These are phyloP conservation scores for Carex cristatella DNA, from an alignment of 176 grass and related monocot species.

Conservation along the genomic window DNA sequence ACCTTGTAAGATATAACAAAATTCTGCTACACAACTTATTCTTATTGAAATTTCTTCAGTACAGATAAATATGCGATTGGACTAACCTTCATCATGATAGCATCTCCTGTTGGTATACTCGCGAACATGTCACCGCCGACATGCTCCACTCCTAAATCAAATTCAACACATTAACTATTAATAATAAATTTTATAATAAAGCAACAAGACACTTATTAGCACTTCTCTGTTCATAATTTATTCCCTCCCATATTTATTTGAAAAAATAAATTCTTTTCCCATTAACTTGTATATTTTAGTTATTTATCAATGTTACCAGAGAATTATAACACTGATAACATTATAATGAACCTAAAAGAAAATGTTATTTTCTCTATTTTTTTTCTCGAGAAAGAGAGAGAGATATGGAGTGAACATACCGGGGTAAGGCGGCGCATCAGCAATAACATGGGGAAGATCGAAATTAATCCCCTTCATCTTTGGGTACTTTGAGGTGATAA, in stretches of 20 bases:
- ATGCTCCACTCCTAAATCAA: slow-evolving; percentile 2
- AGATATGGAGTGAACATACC: not conserved
- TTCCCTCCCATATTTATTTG: too few relatives aligned
- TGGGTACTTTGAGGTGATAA: slow-evolving; percentile 16
- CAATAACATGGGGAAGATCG: slow-evolving; percentile 33
- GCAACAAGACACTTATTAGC: not conserved
- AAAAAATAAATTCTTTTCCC: too few relatives aligned
- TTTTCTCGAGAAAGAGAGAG: not conserved
- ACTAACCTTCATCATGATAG: slow-evolving; percentile 30
- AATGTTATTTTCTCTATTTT: not conserved
- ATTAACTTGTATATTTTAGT: not conserved
- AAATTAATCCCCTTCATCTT: slow-evolving; percentile 28
- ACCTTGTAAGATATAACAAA: not conserved
- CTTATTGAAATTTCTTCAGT: not conserved
- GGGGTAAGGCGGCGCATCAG: not conserved
- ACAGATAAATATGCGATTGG: not conserved
- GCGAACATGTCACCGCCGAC: slow-evolving; percentile 26
- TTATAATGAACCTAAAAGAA: not conserved
- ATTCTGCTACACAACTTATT: not conserved
- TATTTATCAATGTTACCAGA: not conserved
- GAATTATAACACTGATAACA: not conserved
- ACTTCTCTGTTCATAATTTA: too few relatives aligned
- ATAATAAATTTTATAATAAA: not conserved
- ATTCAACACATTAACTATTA: not conserved
- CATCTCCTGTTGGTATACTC: slow-evolving; percentile 21